These are phyloP conservation scores for Prototheca wickerhamii DNA, from an alignment of 163 green algal genomes.

Conservation along the genomic window DNA sequence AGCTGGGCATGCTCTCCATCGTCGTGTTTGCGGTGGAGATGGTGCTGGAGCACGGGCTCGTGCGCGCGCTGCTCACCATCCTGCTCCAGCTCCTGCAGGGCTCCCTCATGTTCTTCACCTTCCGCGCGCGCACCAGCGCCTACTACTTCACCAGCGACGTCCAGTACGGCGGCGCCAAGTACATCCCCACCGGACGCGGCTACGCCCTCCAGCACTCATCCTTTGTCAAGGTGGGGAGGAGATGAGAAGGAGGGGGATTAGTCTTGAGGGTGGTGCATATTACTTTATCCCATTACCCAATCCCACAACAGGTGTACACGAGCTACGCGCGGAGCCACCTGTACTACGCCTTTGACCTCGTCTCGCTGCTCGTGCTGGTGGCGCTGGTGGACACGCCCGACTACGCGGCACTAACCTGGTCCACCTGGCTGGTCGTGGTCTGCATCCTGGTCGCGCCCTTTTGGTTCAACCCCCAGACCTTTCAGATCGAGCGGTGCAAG, in stretches of 20 bases:
- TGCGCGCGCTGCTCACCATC: slow-evolving; percentile 28
- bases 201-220: slow-evolving; percentile 50
- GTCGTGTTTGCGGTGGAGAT: slow-evolving; percentile 57
- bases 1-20: slow-evolving; percentile 67
- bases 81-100: slow-evolving; percentile 35
- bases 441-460: slow-evolving; percentile 53
- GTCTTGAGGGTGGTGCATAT: not conserved
- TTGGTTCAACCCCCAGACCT: slow-evolving; percentile 69
- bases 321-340: slow-evolving; percentile 55
- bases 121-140: slow-evolving; percentile 59
- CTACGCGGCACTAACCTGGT: slow-evolving; percentile 48
- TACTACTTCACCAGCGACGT: slow-evolving; percentile 55
- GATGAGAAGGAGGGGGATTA: too few species aligned
- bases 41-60: slow-evolving; percentile 40
- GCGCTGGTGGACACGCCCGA: slow-evolving; percentile 29
- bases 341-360: slow-evolving; percentile 47
- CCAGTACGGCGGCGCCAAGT: slow-evolving; percentile 60
- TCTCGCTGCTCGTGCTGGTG: slow-evolving; percentile 47
- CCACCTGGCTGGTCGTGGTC: slow-evolving; percentile 51
- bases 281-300: not conserved
- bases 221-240: slow-evolving; percentile 34
- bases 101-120: slow-evolving; percentile 75
- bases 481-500: slow-evolving; percentile 31
- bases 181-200: slow-evolving; percentile 61
- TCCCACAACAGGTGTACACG: slow-evolving; percentile 33